Evolutionary conservation across 169 alveolate genomes (phyloP).

Genomic region (Plasmodium gonderi): DNA sequence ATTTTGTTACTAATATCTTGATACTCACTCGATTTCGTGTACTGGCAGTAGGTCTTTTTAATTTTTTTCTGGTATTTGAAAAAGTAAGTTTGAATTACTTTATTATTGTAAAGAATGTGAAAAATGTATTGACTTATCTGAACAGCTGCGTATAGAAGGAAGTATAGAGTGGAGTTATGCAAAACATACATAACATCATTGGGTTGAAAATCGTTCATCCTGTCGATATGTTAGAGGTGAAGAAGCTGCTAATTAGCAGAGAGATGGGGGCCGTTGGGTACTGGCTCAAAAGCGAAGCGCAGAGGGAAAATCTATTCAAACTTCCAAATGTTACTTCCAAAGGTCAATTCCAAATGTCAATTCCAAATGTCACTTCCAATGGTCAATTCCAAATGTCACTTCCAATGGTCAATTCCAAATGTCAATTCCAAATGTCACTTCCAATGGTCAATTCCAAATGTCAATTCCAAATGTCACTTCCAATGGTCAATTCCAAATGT

Average conservation of each 20-base stretch:
- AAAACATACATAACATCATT: constrained; percentile 17
- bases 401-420: too few relatives aligned
- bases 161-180: constrained; percentile 53
- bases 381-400: too few relatives aligned
- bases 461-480: too few relatives aligned
- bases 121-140: constrained; percentile 3
- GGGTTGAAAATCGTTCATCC: background rate
- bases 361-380: too few relatives aligned
- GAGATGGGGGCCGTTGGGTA: too few relatives aligned
- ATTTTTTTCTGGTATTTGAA: background rate
- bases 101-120: background rate
- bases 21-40: constrained; percentile 7
- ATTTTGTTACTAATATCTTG: constrained; percentile 4
- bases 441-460: too few relatives aligned
- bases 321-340: too few relatives aligned
- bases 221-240: background rate
- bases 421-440: too few relatives aligned
- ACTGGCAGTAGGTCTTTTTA: background rate
- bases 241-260: background rate
- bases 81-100: background rate
- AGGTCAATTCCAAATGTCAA: too few relatives aligned
- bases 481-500: too few relatives aligned
- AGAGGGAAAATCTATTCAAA: too few relatives aligned
- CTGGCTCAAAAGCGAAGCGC: too few relatives aligned
- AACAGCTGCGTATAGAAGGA: constrained; percentile 4